Conservation (phyloP, 2,329 filamentous ascomycete genomes). For the Colletotrichum eremochloae region DNA sequence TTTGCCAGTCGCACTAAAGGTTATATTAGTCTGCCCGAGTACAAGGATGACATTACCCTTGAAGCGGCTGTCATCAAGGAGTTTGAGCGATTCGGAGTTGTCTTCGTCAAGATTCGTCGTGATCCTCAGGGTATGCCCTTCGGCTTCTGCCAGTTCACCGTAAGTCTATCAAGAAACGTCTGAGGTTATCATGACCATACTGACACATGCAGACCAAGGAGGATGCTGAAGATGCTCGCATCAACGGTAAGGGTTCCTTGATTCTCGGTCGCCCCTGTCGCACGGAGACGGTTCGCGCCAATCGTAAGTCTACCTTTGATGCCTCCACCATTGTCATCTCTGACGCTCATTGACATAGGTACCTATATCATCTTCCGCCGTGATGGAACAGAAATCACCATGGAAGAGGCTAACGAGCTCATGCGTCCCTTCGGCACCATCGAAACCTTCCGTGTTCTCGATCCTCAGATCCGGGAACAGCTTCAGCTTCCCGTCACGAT, state of each 20-base stretch:
- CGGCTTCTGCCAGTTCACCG: conserved; percentile 74
- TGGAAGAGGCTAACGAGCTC: conserved; percentile 59
- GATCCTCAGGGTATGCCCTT: conserved; percentile 71
- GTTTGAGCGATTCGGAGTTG: conserved; percentile 68
- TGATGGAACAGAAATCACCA: conserved; percentile 53
- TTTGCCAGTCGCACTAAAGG: conserved; percentile 34
- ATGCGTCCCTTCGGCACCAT: conserved; percentile 61
- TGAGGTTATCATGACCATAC: conserved; percentile 6
- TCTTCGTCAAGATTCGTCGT: conserved; percentile 74
- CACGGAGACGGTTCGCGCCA: conserved; percentile 70
- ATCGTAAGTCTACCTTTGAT: conserved; percentile 59
- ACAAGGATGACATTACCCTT: conserved; percentile 63
- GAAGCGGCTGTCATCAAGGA: conserved; percentile 64
- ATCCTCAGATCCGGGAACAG: conserved; percentile 49
- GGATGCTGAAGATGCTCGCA: conserved; percentile 64
- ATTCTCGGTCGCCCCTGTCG: conserved; percentile 71
- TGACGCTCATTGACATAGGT: conserved; percentile 54
- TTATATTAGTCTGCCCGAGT: conserved; percentile 62
- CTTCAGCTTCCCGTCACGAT: conserved; percentile 54
- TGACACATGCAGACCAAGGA: conserved; percentile 58
- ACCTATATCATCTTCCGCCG: conserved; percentile 62
- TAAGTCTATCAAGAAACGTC: conserved; percentile 51
- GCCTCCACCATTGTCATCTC: conserved; percentile 7
- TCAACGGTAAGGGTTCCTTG: conserved; percentile 59
- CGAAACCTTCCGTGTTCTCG: conserved; percentile 49